Base-by-base conservation (phyloP, 345 rosid species). In the Aquilaria yunnanensis region DNA sequence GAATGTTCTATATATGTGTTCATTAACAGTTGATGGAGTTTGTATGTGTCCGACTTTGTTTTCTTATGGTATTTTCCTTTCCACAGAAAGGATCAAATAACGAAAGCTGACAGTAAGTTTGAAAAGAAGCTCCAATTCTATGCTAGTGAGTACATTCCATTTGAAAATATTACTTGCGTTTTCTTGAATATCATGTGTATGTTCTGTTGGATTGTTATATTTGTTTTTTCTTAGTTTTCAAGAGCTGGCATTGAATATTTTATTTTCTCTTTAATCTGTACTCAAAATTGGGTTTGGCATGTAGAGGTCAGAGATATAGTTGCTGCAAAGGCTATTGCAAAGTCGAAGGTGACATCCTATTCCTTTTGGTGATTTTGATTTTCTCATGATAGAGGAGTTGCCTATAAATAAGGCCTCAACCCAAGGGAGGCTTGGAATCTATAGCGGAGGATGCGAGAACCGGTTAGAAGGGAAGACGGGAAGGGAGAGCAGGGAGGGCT, bases 301-400 rank as follows among this genome's bases (percentile, higher is more conserved):
- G 73, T 68, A 86, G 89, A 87, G 90, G 84, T 84, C 61, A 84
- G 77, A 71, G 90, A 82, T 66, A 59, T 80, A 1, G 73, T 82
- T 56, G 60, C 80, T 64, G 75, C 93, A 46, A 72, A 84, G 77
- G 51, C 79, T 48, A 86, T 81, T 10, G 7, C 43, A 37, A 37
- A 37, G 7, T 7, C 43, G 7, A 3, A 37, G 43, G 43, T 37
- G 43, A 37, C 8, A 37, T 37, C 43, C 43, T 7, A 37, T 37
- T 37, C 23, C 23, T 23, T 23, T 23, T 23, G 23, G 23, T 23
- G 23, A 23, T 23, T 23, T 23, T 23, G 23, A 23, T 23, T 23
- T 23, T 23, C 23, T 23, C 23, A 23, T 23, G 23, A 23, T 23
- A 23, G 23, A 23, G 55, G 23, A 52, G 29, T n/a, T 52, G 23